Base-by-base conservation (phyloP, 2,329 filamentous ascomycete genomes). In the Pyrenochaeta sp. region DNA sequence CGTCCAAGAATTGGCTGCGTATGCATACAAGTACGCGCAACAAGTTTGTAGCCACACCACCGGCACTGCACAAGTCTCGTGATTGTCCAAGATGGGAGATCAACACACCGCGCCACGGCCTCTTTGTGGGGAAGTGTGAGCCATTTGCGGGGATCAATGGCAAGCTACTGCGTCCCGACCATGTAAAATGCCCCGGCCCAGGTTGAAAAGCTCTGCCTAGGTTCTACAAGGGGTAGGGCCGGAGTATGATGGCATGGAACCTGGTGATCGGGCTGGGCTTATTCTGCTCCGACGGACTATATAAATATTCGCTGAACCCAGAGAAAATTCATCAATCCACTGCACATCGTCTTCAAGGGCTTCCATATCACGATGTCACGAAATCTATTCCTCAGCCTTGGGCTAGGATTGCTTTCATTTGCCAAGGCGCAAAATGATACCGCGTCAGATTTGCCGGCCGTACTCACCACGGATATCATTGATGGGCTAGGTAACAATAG, bases 401-500 rank as follows among this genome's bases (percentile, higher is more conserved):
- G 60, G 55, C 60, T 67, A 44, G 51, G 52, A 22, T 48, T 52
- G 39, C 28, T 60, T 22, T 41, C 45, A 17, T 29, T 24, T 20
- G 52, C 47, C 10, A 35, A 39, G 31, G 63, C 65, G 14, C 60
- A 67, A 35, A 50, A 58, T 41, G 19, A 34, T 22, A 29, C 36
- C 21, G 35, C 20, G 6, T 39, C 41, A 4, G 35, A 51, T 4
- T 44, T 62, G 13, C 58, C 63, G 14, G 56, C 52, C 41, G 55
- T 66, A 13, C 48, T 69, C 14, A 65, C 64, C 7, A 51, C 60
- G 18, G 49, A 58, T 6, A 61, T 57, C 38, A 60, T 70, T 14
- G 45, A 61, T 10, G 48, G 48, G 8, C 40, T 73, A 55, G 71
- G 74, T 18, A 78, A 78, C 62, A 78, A 78, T 55, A 71, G 68